Evolutionary conservation across 306 rosid species (phyloP).

Genomic region (Clitoria ternatea): DNA sequence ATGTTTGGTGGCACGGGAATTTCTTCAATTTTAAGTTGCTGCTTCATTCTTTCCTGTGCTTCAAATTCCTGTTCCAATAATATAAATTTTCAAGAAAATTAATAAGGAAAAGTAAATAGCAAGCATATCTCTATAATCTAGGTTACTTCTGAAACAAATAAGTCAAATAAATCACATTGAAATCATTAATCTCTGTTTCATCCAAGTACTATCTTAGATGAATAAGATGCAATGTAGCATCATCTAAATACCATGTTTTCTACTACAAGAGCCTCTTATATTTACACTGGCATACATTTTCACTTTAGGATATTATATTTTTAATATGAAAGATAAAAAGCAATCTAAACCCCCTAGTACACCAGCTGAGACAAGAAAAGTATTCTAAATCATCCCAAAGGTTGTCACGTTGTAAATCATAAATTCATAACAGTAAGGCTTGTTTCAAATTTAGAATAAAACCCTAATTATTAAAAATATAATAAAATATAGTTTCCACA

Average conservation of each 20-base stretch:
- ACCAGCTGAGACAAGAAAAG: background rate
- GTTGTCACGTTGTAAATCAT: background rate
- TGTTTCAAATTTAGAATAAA: background rate
- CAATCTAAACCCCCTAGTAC: background rate
- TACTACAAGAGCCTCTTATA: background rate
- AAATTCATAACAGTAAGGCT: background rate
- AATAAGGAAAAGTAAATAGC: slow-evolving; percentile 1
- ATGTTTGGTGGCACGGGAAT: slow-evolving; percentile 58
- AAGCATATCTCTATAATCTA: background rate
- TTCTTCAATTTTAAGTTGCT: slow-evolving; percentile 68
- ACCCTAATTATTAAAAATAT: background rate
- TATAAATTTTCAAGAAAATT: slow-evolving; percentile 7
- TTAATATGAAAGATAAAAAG: background rate
- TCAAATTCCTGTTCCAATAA: slow-evolving; percentile 71
- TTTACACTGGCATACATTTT: background rate
- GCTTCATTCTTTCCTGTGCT: slow-evolving; percentile 92
- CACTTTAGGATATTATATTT: background rate
- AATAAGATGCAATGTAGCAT: background rate
- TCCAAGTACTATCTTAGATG: slow-evolving; percentile 6
- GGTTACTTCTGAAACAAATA: background rate
- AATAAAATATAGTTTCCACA: background rate
- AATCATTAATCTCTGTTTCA: background rate
- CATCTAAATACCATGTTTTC: background rate
- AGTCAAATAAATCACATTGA: background rate
- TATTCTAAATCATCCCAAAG: background rate